Conservation (phyloP, 306 rosid genomes). For the Prunus armeniaca region DNA sequence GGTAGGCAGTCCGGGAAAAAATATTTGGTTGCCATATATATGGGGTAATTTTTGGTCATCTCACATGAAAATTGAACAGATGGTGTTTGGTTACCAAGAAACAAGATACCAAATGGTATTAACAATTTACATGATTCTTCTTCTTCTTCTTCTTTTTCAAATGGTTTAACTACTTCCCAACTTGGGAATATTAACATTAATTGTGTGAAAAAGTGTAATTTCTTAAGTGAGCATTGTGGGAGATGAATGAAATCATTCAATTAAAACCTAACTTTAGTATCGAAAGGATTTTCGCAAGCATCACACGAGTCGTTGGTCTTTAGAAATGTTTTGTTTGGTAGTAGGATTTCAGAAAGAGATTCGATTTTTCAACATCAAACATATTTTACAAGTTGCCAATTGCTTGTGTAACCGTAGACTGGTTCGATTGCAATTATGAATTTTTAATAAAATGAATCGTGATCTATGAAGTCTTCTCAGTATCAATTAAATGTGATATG, state of each 20-base stretch:
- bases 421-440: no score
- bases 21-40: not conserved
- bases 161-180: slow-evolving; percentile 15
- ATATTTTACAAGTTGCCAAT: not conserved
- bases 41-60: slow-evolving; percentile 1
- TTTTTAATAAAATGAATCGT: no score
- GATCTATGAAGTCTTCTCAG: no score
- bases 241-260: not conserved
- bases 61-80: not conserved
- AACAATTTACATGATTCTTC: not conserved
- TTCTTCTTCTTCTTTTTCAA: not conserved
- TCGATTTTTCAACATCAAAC: not conserved
- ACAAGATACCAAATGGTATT: not conserved
- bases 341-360: not conserved
- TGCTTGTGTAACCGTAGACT: not conserved
- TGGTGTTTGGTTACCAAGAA: slow-evolving; percentile 28
- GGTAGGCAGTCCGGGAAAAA: not conserved
- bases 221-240: not conserved
- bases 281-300: not conserved
- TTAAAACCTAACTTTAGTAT: not conserved
- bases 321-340: not conserved
- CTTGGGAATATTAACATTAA: not conserved
- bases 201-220: not conserved
- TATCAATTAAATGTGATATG: no score
- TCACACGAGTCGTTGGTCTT: not conserved